Evolutionary conservation across 805 yeast genomes (phyloP), one percentile per base, ranked within the genome.

Genomic region (Cyberlindnera mississippiensis): DNA sequence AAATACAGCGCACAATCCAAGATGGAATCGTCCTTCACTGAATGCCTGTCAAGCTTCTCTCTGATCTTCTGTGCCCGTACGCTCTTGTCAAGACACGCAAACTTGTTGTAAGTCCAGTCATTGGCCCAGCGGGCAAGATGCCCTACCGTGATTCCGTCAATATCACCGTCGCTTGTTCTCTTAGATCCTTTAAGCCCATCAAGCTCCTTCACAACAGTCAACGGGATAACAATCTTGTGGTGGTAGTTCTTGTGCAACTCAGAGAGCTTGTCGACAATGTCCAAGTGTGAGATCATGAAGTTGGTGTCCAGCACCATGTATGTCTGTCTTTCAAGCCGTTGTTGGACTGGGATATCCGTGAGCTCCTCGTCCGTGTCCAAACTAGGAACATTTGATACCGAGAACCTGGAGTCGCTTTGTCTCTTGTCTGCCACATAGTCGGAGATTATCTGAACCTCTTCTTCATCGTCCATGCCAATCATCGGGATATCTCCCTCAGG

Each of bases 1-100:
- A 82, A 79, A 56, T 73, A 88, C 19, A 83, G 54, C 52, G 95
- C 84, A 58, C 96, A 88, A 59, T 90, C 96, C 32, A 89, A 62
- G 46, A 90, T 89, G 0, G 95, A 73, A 54, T 89, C 95, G 61
- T 90, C 97, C 44, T 85, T 81, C 0, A 40, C 40, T 2, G 78
- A 59, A 2, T 53, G 39, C 8, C 57, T 55, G 42, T 80, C 78
- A 1, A 82, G 35, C 19, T 66, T 61, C 56, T 89, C 86, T 22
- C 66, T 59, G 14, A 72, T 33, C 48, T 71, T 76, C 59, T 90
- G 96, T 0, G 86, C 95, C 35, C 72, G 63, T 0, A 89, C 75
- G 0, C 72, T 68, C 1, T 73, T 62, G 24, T 71, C 67, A 4
- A 59, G 56, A 6, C 69, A 67, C 3, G 89, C 85, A 16, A 90